Base-by-base conservation (phyloP, 1,284 basidiomycete genomes). In the Gymnopus androsaceus region DNA sequence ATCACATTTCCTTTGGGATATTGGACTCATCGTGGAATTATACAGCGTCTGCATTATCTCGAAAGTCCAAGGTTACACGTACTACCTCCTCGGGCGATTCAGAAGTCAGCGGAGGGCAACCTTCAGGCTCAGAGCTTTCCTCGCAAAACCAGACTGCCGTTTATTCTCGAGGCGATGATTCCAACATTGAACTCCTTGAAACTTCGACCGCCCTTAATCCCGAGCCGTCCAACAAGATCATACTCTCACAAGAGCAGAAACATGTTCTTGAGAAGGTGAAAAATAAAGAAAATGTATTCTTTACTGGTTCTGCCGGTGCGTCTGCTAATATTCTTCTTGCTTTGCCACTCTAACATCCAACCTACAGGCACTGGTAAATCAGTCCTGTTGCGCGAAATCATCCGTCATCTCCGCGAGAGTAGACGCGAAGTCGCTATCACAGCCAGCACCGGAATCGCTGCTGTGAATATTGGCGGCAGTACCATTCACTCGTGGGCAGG, bases 401-500 rank as follows among this genome's bases (percentile, higher is more conserved):
- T 98, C 69, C 69, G 72, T 38, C 71, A 77, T 9, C 72, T 93
- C 52, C 72, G 58, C 74, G 73, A 62, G 79, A 74, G 63, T 68
- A 78, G 62, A 55, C 64, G 42, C 0, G 79, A 79, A 0, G 81
- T 96, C 6, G 94, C 89, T 3, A 84, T 97, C 51, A 97, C 94
- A 1, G 95, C 95, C 5, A 92, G 92, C 5, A 98, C 95, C 4
- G 48, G 95, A 48, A 95, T 97, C 60, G 94, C 95, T 0, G 91
- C 90, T 6, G 90, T 92, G 70, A 95, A 95, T 65, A 92, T 97
- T 55, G 94, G 90, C 6, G 94, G 95, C 38, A 80, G 85, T 25
- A 97, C 95, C 0, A 75, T 97, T 17, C 95, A 97, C 71, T 94
- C 92, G 2, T 98, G 94, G 73, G 88, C 92, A 9, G 87, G 95